Conservation (phyloP, 495 filamentous ascomycete genomes). For the Saxispiralis lemnorum region DNA sequence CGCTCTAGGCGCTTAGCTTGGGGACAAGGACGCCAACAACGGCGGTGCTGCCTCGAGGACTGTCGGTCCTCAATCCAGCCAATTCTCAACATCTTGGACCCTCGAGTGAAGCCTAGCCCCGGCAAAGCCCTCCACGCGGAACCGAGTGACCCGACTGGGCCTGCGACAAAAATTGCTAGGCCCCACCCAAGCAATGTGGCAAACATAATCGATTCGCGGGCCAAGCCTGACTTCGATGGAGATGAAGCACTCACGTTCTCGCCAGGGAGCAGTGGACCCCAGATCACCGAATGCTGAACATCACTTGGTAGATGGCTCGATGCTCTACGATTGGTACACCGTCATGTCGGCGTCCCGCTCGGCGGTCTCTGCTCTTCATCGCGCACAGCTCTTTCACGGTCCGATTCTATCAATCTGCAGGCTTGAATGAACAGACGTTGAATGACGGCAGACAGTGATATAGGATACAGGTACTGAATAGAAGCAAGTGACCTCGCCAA, state of each 20-base stretch:
- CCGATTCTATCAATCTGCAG: too few species aligned
- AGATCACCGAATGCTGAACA: background rate
- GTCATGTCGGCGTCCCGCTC: too few species aligned
- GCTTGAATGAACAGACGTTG: too few species aligned
- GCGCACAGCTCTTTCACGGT: too few species aligned
- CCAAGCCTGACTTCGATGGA: background rate
- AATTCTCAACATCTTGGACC: conserved; percentile 17
- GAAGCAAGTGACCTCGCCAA: too few species aligned
- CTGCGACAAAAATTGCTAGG: conserved; percentile 2
- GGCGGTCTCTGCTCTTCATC: too few species aligned
- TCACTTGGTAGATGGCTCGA: too few species aligned
- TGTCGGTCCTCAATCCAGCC: conserved; percentile 16
- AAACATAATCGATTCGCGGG: conserved; percentile 13
- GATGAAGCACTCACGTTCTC: too few species aligned
- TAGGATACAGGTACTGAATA: too few species aligned
- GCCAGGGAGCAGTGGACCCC: background rate
- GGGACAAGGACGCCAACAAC: conserved; percentile 9
- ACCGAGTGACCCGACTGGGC: background rate
- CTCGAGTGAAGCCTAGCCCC: conserved; percentile 16
- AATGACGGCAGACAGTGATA: too few species aligned
- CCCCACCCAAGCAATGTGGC: conserved; percentile 11
- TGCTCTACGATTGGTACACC: too few species aligned
- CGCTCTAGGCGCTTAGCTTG: conserved; percentile 1
- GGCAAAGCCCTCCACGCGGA: conserved; percentile 13
- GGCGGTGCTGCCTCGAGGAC: conserved; percentile 12